A percentile compares a stretch with the other conserved stretches of the same genome.
Evolutionary conservation across 1,284 basidiomycete genomes (phyloP).

Genomic region (Singerocomus inundabilis): DNA sequence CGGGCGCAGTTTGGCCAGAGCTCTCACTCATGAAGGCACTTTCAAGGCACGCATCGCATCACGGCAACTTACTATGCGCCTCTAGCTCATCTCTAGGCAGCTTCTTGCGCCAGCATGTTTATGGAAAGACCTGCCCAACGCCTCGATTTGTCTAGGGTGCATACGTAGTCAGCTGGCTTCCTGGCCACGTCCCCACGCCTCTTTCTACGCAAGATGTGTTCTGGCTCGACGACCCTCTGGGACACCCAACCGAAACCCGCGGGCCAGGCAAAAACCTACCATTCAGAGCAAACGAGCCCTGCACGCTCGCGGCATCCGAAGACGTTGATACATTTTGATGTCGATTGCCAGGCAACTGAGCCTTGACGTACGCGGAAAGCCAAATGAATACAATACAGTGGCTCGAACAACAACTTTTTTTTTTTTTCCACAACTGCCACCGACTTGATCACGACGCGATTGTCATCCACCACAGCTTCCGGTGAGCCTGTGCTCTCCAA

Average conservation of each 20-base stretch:
- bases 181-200: too few relatives aligned
- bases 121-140: slow-evolving; percentile 13
- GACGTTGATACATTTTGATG: slow-evolving; percentile 18
- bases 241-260: slow-evolving; percentile 6
- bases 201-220: too few relatives aligned
- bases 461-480: slow-evolving; percentile 17
- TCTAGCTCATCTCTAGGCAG: slow-evolving; percentile 13
- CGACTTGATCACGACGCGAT: slow-evolving; percentile 11
- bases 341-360: slow-evolving; percentile 27
- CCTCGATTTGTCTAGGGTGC: slow-evolving; percentile 7
- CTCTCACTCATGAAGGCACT: slow-evolving; percentile 21
- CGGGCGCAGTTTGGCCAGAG: slow-evolving; percentile 11
- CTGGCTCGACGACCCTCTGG: background rate
- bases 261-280: slow-evolving; percentile 1
- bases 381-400: slow-evolving; percentile 1
- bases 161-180: slow-evolving; percentile 16
- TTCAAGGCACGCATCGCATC: slow-evolving; percentile 17
- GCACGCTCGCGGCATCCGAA: slow-evolving; percentile 7
- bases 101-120: slow-evolving; percentile 21
- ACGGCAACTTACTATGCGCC: slow-evolving; percentile 14
- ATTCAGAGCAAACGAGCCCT: slow-evolving; percentile 5
- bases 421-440: slow-evolving; percentile 1
- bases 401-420: background rate
- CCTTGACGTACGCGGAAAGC: slow-evolving; percentile 19
- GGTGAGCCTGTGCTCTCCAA: slow-evolving; percentile 12